These are phyloP conservation scores for Xylaria castorea DNA, from an alignment of 495 filamentous ascomycete genomes.

Conservation along the genomic window DNA sequence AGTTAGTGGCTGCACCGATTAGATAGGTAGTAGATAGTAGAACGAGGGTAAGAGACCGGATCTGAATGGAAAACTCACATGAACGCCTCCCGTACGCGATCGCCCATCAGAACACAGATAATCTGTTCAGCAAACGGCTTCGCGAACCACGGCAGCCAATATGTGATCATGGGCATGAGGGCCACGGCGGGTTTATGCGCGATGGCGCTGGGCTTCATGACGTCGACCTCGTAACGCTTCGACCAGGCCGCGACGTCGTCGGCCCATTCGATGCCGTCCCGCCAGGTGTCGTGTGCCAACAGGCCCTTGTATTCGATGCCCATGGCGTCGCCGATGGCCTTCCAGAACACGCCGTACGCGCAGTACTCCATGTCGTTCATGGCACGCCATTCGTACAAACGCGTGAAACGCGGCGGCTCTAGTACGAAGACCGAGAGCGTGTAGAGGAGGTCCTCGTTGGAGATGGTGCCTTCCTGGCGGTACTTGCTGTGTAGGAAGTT, in stretches of 20 bases:
- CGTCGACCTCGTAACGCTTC: constrained; percentile 59
- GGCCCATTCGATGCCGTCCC: constrained; percentile 68
- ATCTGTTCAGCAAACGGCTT: constrained; percentile 57
- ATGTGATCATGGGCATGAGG: constrained; percentile 65
- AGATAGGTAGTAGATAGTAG: neutral
- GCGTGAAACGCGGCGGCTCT: constrained; percentile 65
- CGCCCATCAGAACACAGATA: constrained; percentile 67
- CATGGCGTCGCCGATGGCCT: constrained; percentile 67
- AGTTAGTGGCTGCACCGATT: neutral
- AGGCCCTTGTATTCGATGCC: constrained; percentile 58
- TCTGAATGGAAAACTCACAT: constrained; percentile 50
- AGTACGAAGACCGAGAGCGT: constrained; percentile 68
- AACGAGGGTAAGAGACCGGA: neutral
- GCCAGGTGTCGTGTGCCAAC: constrained; percentile 51
- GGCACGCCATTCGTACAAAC: constrained; percentile 67
- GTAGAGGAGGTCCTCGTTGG: constrained; percentile 70
- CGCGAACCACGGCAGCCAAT: constrained; percentile 58
- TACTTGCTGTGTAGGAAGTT: constrained; percentile 72
- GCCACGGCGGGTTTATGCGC: constrained; percentile 54
- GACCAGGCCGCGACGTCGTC: constrained; percentile 69
- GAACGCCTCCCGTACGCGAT: constrained; percentile 68
- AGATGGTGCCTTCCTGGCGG: constrained; percentile 63
- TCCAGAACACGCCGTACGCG: constrained; percentile 71
- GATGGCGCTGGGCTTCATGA: constrained; percentile 53
- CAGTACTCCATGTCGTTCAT: constrained; percentile 69